phyloP scores from a whole-genome alignment of 2,329 filamentous ascomycete species.

The Trichoderma aggressivum region DNA sequence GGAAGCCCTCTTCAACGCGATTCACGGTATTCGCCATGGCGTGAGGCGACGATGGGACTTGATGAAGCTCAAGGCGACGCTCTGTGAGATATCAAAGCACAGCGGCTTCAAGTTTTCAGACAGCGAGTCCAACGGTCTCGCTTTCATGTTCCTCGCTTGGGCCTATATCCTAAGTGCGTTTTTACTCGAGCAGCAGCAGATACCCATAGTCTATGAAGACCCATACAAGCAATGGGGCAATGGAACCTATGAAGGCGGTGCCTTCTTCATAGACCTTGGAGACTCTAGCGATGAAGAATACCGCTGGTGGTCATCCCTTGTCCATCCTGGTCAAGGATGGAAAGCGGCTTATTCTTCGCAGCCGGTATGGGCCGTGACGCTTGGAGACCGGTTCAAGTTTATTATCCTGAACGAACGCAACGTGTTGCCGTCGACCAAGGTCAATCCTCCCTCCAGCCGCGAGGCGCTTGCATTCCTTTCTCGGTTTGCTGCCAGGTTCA shows the following conservation, averaged over 20 bases:
- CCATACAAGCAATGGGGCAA: neutral
- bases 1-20: neutral
- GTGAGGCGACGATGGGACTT: neutral
- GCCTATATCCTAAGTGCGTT: slow-evolving; percentile 1
- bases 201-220: neutral
- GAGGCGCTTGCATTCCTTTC: slow-evolving; percentile 17
- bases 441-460: neutral
- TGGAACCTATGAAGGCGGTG: neutral
- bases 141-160: slow-evolving; percentile 15
- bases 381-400: neutral
- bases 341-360: neutral
- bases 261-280: slow-evolving; percentile 7
- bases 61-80: neutral
- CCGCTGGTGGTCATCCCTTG: slow-evolving; percentile 16
- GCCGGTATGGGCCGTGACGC: neutral
- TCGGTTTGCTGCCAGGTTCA: slow-evolving; percentile 15
- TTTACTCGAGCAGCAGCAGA: slow-evolving; percentile 3
- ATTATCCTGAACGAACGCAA: neutral
- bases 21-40: neutral
- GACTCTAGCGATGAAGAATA: slow-evolving; percentile 6
- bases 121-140: slow-evolving; percentile 3
- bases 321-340: slow-evolving; percentile 14
- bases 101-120: neutral
- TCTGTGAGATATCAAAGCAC: slow-evolving; percentile 2
- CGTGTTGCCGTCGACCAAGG: neutral